Evolutionary conservation across 2,329 filamentous ascomycete genomes (phyloP).

Genomic region (Colletotrichum camelliae): DNA sequence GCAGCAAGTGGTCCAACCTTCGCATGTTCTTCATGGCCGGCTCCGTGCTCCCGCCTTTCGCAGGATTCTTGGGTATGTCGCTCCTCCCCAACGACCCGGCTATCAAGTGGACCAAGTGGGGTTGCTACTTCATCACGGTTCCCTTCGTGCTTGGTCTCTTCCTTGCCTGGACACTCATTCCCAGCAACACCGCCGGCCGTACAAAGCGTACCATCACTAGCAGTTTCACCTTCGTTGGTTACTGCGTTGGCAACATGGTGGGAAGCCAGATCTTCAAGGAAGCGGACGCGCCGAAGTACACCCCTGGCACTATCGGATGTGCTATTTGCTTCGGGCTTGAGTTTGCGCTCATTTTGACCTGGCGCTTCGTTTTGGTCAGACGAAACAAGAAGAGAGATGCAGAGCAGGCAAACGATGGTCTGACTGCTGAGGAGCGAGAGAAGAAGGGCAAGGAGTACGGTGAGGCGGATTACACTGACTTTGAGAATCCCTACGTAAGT

Average conservation of each 20-base stretch:
- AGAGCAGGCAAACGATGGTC: slow-evolving; percentile 30
- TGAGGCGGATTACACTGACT: slow-evolving; percentile 41
- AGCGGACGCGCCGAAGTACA: slow-evolving; percentile 48
- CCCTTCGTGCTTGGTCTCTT: slow-evolving; percentile 28
- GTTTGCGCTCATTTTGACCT: slow-evolving; percentile 40
- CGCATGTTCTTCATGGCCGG: slow-evolving; percentile 43
- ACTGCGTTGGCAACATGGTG: slow-evolving; percentile 53
- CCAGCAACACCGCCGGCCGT: slow-evolving; percentile 49
- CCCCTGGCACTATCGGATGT: slow-evolving; percentile 45
- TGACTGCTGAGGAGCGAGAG: slow-evolving; percentile 38
- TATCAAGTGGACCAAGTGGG: slow-evolving; percentile 42
- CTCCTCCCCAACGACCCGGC: slow-evolving; percentile 36
- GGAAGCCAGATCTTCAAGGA: slow-evolving; percentile 51
- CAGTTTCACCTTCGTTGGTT: slow-evolving; percentile 50
- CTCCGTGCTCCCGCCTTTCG: slow-evolving; percentile 37
- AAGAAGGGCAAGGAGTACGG: slow-evolving; percentile 36
- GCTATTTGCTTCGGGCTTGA: slow-evolving; percentile 42
- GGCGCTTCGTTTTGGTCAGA: slow-evolving; percentile 44
- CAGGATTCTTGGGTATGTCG: slow-evolving; percentile 40
- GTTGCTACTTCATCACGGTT: slow-evolving; percentile 41
- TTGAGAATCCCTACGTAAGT: slow-evolving; percentile 40
- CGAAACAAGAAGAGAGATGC: slow-evolving; percentile 41
- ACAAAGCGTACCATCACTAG: slow-evolving; percentile 52
- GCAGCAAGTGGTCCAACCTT: slow-evolving; percentile 36
- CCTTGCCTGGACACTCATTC: slow-evolving; percentile 31